phyloP scores from a whole-genome alignment of 2,329 filamentous ascomycete genomes.

The Fusarium abutilonis region DNA sequence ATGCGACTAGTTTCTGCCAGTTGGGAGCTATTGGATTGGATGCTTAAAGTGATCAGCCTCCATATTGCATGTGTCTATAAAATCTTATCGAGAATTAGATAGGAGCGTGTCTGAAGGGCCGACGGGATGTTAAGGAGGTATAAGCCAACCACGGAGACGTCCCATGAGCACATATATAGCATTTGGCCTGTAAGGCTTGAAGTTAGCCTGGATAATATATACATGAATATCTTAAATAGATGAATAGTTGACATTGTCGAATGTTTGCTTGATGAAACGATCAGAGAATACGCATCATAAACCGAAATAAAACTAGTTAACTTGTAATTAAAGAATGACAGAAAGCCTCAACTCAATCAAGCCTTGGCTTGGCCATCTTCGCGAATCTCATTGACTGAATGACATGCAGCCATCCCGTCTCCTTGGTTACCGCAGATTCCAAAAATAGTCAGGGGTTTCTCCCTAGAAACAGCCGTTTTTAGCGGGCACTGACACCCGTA shows the following conservation, averaged over 20 bases:
- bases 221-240: no score
- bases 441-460: slow-evolving; percentile 38
- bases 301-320: no score
- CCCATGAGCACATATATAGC: no score
- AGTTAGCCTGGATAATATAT: no score
- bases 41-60: neutral
- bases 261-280: no score
- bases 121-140: neutral
- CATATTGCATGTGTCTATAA: neutral
- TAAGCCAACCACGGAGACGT: no score
- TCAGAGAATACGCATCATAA: no score
- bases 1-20: no score
- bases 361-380: neutral
- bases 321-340: no score
- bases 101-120: neutral
- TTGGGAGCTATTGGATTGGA: neutral
- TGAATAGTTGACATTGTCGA: no score
- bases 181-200: no score
- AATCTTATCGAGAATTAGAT: neutral
- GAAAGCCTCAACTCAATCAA: no score
- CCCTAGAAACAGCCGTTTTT: slow-evolving; percentile 2
- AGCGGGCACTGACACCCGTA: slow-evolving; percentile 10
- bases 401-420: slow-evolving; percentile 20
- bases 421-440: slow-evolving; percentile 12
- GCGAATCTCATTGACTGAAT: slow-evolving; percentile 16